phyloP scores from a whole-genome alignment of 2,329 filamentous ascomycete genomes.

The Diaporthe sp. region DNA sequence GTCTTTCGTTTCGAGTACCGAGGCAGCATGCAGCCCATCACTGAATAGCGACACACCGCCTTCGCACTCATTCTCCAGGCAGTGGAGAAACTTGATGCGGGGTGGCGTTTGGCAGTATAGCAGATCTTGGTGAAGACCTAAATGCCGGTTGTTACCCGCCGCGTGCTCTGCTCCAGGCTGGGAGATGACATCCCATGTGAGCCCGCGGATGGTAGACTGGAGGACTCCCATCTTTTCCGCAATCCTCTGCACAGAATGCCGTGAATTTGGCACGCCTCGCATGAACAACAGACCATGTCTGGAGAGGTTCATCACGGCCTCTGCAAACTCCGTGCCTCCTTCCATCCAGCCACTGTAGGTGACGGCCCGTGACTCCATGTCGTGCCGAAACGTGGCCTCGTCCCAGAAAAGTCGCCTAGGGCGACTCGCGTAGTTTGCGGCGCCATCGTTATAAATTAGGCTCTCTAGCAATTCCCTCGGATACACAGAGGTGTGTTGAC shows the following conservation, averaged over 20 bases:
- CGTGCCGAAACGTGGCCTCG: constrained; percentile 49
- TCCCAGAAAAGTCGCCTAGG: constrained; percentile 59
- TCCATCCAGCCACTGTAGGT: constrained; percentile 81
- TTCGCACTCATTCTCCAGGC: constrained; percentile 81
- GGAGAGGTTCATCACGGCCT: constrained; percentile 73
- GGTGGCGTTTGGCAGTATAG: constrained; percentile 87
- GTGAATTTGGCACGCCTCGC: constrained; percentile 77
- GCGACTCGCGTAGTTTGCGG: constrained; percentile 49
- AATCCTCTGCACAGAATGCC: constrained; percentile 76
- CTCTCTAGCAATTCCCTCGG: constrained; percentile 45
- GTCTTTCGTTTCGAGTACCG: constrained; percentile 50
- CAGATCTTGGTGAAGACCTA: constrained; percentile 94
- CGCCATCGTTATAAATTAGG: constrained; percentile 39
- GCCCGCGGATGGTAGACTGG: constrained; percentile 91
- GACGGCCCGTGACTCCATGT: constrained; percentile 66
- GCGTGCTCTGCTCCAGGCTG: constrained; percentile 90
- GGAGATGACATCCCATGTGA: constrained; percentile 89
- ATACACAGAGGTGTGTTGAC: constrained; percentile 52
- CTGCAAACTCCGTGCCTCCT: constrained; percentile 67
- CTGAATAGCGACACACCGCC: constrained; percentile 91
- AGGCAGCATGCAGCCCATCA: constrained; percentile 77
- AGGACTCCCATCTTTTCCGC: constrained; percentile 81
- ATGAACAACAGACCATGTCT: constrained; percentile 83
- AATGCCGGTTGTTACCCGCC: constrained; percentile 85
- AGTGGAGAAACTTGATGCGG: constrained; percentile 89